Evolutionary conservation across 108 stramenopile species (phyloP).

Genomic region (Nitzschia inconspicua): DNA sequence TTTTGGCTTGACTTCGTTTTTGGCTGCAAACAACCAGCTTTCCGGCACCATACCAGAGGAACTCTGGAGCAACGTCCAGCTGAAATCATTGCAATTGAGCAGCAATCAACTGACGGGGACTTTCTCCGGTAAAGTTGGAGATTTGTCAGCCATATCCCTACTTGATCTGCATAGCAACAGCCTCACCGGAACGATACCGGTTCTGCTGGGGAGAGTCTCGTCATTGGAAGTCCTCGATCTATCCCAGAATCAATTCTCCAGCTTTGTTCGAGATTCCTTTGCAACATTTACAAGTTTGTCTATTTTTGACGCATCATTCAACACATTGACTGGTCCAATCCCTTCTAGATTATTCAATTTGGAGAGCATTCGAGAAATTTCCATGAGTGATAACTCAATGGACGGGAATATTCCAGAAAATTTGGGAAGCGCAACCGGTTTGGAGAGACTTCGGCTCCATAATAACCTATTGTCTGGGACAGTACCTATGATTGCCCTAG

Average conservation of each 20-base stretch:
- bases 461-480: slow-evolving; percentile 34
- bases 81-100: slow-evolving; percentile 44
- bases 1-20: background rate
- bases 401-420: slow-evolving; percentile 19
- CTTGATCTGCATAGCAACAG: slow-evolving; percentile 2
- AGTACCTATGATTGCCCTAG: slow-evolving; percentile 28
- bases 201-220: slow-evolving; percentile 15
- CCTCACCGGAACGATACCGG: slow-evolving; percentile 4
- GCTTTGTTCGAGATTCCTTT: slow-evolving; percentile 17
- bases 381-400: slow-evolving; percentile 14
- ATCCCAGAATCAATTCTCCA: slow-evolving; percentile 1
- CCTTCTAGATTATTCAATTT: slow-evolving; percentile 17
- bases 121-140: slow-evolving; percentile 31
- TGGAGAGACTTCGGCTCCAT: slow-evolving; percentile 32
- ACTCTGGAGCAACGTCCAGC: slow-evolving; percentile 32
- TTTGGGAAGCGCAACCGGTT: slow-evolving; percentile 7
- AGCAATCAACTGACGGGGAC: slow-evolving; percentile 52
- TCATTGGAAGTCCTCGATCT: slow-evolving; percentile 6
- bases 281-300: slow-evolving; percentile 8
- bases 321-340: slow-evolving; percentile 18
- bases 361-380: slow-evolving; percentile 7
- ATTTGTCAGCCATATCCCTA: background rate
- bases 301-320: slow-evolving; percentile 15
- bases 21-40: background rate
- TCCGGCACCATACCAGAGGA: slow-evolving; percentile 33